Conservation (phyloP, 192 early-diverging fungal species). For the Spinellus fusiger region DNA sequence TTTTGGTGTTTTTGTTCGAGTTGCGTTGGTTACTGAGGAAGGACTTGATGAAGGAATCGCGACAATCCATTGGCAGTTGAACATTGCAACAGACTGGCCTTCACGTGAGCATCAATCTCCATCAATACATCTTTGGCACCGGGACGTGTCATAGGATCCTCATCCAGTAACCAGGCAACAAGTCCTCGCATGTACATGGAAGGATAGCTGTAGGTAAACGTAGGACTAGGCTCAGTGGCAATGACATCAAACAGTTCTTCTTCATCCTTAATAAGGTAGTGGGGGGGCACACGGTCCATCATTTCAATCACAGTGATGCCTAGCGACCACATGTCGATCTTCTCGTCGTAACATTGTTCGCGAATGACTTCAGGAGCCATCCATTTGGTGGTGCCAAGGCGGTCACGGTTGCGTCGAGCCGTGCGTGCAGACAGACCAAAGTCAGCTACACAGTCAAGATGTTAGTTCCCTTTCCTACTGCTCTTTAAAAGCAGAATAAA, state of each 20-base stretch:
- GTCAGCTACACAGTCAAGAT: conserved; percentile 18
- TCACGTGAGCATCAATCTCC: conserved; percentile 34
- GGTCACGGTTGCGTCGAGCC: conserved; percentile 26
- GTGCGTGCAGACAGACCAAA: conserved; percentile 35
- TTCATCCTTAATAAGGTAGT: conserved; percentile 39
- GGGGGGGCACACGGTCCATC: conserved; percentile 43
- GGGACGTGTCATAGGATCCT: conserved; percentile 27
- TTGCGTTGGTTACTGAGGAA: conserved; percentile 9
- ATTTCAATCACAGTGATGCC: conserved; percentile 48
- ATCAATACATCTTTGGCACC: conserved; percentile 29
- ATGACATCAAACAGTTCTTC: conserved; percentile 37
- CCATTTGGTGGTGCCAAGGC: conserved; percentile 37
- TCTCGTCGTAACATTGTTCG: conserved; percentile 40
- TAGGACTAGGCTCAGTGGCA: conserved; percentile 30
- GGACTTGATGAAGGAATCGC: conserved; percentile 22
- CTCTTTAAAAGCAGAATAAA: neutral
- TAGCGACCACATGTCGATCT: conserved; percentile 50
- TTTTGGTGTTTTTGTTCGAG: neutral
- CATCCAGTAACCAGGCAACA: conserved; percentile 35
- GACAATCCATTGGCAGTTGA: conserved; percentile 21
- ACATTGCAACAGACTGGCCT: conserved; percentile 24
- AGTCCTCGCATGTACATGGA: conserved; percentile 39
- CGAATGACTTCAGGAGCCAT: conserved; percentile 49
- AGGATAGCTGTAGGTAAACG: conserved; percentile 36
- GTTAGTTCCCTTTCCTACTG: neutral